Conservation (phyloP, 1,139 yeast species). For the Candida sojae region DNA sequence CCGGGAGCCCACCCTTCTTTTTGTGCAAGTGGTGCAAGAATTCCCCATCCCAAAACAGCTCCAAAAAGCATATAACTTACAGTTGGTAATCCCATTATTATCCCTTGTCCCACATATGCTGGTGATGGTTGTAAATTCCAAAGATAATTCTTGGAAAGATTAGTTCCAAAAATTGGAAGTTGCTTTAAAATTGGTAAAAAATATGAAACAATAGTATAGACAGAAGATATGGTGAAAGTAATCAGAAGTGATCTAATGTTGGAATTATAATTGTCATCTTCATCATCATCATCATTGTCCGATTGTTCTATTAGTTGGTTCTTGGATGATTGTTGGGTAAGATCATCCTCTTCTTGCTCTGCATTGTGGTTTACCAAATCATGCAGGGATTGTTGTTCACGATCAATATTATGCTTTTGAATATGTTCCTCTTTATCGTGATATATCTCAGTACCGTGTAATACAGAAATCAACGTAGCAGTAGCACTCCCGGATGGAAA, state of each 20-base stretch:
- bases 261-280: slow-evolving; percentile 35
- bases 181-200: slow-evolving; percentile 69
- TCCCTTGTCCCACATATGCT: slow-evolving; percentile 96
- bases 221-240: slow-evolving; percentile 71
- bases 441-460: slow-evolving; percentile 67
- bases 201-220: slow-evolving; percentile 70
- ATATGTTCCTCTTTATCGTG: slow-evolving; percentile 31
- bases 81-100: slow-evolving; percentile 94
- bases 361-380: background rate
- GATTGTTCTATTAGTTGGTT: slow-evolving; percentile 5
- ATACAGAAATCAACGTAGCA: slow-evolving; percentile 85
- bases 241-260: slow-evolving; percentile 58
- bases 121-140: slow-evolving; percentile 97
- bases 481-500: slow-evolving; percentile 98
- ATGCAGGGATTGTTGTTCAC: background rate
- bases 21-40: slow-evolving; percentile 79
- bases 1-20: slow-evolving; percentile 85
- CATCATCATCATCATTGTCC: background rate
- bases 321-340: slow-evolving; percentile 9
- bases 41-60: slow-evolving; percentile 86
- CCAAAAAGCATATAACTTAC: slow-evolving; percentile 92
- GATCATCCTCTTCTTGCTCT: background rate
- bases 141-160: slow-evolving; percentile 64
- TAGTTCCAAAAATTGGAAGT: slow-evolving; percentile 74
- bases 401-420: background rate